Conservation (phyloP, 148 eudicot genomes). For the Polygonum maritimum region DNA sequence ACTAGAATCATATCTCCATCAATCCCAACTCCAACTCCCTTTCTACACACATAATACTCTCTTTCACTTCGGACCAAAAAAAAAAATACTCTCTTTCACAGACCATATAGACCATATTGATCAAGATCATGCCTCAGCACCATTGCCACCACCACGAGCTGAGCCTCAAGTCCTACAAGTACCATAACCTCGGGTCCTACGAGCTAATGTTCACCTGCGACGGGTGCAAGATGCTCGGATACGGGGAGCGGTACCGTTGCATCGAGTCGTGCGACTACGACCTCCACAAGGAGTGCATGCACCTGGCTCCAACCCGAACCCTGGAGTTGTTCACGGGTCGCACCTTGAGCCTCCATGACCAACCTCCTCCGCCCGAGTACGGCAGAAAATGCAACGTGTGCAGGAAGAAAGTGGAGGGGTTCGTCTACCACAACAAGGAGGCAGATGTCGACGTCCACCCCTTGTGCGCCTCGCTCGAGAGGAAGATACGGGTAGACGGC, state of each 20-base stretch:
- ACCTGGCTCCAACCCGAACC: background rate
- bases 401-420: slow-evolving; percentile 13
- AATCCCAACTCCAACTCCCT: too few relatives aligned
- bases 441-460: slow-evolving; percentile 14
- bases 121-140: background rate
- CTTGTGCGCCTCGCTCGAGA: slow-evolving; percentile 10
- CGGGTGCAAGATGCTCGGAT: background rate
- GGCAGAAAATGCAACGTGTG: slow-evolving; percentile 14
- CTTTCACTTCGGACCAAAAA: too few relatives aligned
- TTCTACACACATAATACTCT: too few relatives aligned
- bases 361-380: background rate
- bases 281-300: background rate
- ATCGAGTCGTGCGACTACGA: background rate
- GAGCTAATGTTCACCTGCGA: background rate
- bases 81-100: too few relatives aligned
- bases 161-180: background rate
- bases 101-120: too few relatives aligned
- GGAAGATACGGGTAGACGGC: slow-evolving; percentile 1
- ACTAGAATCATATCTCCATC: too few relatives aligned
- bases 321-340: background rate
- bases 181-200: background rate
- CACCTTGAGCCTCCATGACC: background rate
- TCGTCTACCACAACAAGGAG: slow-evolving; percentile 9
- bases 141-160: background rate
- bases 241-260: background rate